A percentile compares a stretch with the other conserved stretches of the same genome.
phyloP scores from a whole-genome alignment of 2,329 filamentous ascomycete species.

The Thelonectria rubi region DNA sequence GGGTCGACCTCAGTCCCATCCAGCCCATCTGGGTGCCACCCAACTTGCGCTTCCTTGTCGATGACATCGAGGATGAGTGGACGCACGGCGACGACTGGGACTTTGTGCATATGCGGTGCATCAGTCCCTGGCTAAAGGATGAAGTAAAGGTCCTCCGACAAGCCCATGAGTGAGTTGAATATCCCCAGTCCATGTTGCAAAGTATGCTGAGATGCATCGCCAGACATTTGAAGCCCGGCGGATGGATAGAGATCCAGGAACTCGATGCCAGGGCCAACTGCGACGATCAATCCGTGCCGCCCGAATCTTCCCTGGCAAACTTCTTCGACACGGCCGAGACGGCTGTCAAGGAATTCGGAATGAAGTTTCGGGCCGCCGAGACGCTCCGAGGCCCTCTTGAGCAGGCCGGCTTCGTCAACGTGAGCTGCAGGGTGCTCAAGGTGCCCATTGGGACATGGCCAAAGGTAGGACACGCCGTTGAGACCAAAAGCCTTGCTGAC shows the following conservation, averaged over 20 bases:
- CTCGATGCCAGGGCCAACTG: constrained; percentile 49
- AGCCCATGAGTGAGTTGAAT: constrained; percentile 27
- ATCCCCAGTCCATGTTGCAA: background rate
- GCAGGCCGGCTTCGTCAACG: constrained; percentile 32
- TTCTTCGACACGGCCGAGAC: constrained; percentile 36
- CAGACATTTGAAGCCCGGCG: constrained; percentile 34
- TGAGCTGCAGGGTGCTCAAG: constrained; percentile 33
- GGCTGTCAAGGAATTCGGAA: constrained; percentile 44
- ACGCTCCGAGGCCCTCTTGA: constrained; percentile 23
- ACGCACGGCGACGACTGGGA: constrained; percentile 33
- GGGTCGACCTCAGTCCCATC: constrained; percentile 40
- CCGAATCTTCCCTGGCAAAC: constrained; percentile 44
- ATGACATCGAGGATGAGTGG: constrained; percentile 61
- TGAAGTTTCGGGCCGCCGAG: constrained; percentile 44
- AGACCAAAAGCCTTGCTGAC: background rate
- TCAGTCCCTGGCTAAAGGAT: constrained; percentile 36
- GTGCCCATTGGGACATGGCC: constrained; percentile 38
- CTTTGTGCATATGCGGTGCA: constrained; percentile 39
- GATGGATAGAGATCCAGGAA: constrained; percentile 46
- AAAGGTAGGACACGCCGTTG: constrained; percentile 9
- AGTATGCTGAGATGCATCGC: background rate
- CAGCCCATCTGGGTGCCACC: constrained; percentile 50
- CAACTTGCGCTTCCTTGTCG: constrained; percentile 51
- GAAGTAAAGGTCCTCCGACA: constrained; percentile 28
- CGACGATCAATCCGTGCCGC: constrained; percentile 50